Conservation (phyloP, 306 rosid species). For the Crotalaria pallida region DNA sequence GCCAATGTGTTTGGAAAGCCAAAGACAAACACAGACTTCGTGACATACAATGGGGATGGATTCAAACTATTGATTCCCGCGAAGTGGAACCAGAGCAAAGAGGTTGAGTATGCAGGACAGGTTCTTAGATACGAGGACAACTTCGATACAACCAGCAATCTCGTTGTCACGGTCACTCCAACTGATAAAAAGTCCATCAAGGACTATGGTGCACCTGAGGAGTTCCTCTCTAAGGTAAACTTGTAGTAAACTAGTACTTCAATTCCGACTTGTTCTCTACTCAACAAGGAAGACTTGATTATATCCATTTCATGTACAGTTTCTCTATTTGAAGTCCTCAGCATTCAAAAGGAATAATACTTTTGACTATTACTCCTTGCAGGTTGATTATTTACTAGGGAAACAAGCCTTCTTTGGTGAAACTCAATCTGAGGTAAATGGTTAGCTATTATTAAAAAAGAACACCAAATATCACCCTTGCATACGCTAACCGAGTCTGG, state of each 20-base stretch:
- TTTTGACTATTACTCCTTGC: constrained; percentile 5
- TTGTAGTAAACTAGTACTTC: not conserved
- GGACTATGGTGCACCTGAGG: constrained; percentile 78
- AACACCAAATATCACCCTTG: not conserved
- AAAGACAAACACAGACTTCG: constrained; percentile 73
- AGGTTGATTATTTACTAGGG: constrained; percentile 92
- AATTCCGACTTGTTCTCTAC: not conserved
- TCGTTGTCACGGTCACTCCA: constrained; percentile 61
- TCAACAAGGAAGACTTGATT: not conserved
- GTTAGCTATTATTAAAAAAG: not conserved
- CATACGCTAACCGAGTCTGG: constrained; percentile 17
- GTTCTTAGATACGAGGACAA: constrained; percentile 91
- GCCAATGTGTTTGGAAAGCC: constrained; percentile 99
- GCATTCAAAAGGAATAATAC: not conserved
- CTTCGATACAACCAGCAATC: constrained; percentile 64
- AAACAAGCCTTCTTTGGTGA: constrained; percentile 83
- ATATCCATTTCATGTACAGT: not conserved
- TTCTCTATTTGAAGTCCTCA: not conserved
- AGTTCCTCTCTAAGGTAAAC: constrained; percentile 64
- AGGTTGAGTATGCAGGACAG: constrained; percentile 73
- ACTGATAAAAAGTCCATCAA: constrained; percentile 81
- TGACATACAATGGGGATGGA: constrained; percentile 71
- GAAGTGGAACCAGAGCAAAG: constrained; percentile 97
- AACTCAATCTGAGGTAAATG: constrained; percentile 84
- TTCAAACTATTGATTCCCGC: constrained; percentile 79